Base-by-base conservation (phyloP, 2,329 filamentous ascomycete genomes). In the Nemania sp. region DNA sequence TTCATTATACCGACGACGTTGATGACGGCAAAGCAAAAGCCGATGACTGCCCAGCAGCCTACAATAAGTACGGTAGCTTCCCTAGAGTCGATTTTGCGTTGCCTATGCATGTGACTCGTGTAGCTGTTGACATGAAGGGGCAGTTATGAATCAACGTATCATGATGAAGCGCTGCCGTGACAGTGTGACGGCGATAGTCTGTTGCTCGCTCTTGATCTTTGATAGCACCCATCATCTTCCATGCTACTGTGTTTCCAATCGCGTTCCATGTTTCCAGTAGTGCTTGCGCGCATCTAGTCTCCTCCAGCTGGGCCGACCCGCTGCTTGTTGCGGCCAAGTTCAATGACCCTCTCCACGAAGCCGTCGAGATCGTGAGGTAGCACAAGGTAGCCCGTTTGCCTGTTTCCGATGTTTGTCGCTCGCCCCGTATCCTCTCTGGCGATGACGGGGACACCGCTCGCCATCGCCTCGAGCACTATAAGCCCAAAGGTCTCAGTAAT, bases 401-500 rank as follows among this genome's bases (percentile, higher is more conserved):
- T n/a, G n/a, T 30, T 76, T 72, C 11, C 77, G 79, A 60, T 89
- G 73, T 22, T 76, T 73, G 30, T 89, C 77, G 48, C 86, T 88
- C 64, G 89, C 86, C 30, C 82, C 86, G 1, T 86, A 86, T 0
- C 86, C 86, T 8, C 86, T 40, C 86, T 78, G 2, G 86, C 86
- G 47, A 89, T 76, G 20, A 89, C 86, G 0, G 86, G 85, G 2
- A 90, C 77, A 2, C 85, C 84, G 58, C 84, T 87, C 0, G 86
- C 85, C 85, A 89, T 88, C 3, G 83, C 82, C 68, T 89, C 86
- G 2, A 89, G 73, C 1, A 89, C 86, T 0, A 89, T 86, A 8
- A 89, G 73, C 0, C 86, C 86, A 67, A 89, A 89, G 0, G 86
- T 89, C 69, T 89, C 86, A 0, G 86, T 89, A 52, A 89, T 75